Evolutionary conservation across 805 yeast species (phyloP).

Genomic region (Hanseniaspora meyeri): DNA sequence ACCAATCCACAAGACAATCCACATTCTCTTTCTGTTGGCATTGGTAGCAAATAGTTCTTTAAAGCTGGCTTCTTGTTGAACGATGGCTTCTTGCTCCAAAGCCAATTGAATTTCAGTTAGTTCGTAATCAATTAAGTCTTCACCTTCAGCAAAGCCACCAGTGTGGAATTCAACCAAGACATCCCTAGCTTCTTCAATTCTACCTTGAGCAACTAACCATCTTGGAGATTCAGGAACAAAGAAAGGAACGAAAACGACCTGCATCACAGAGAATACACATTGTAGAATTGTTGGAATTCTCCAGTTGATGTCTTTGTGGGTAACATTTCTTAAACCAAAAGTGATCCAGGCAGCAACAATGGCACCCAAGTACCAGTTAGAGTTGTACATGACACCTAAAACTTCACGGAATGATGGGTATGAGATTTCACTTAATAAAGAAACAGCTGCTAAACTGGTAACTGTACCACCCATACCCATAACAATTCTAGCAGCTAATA

Average conservation of each 20-base stretch:
- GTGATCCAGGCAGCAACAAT: slow-evolving; percentile 41
- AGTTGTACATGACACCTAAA: slow-evolving; percentile 36
- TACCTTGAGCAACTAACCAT: slow-evolving; percentile 33
- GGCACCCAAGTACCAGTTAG: slow-evolving; percentile 43
- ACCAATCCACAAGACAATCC: slow-evolving; percentile 27
- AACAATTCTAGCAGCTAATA: slow-evolving; percentile 35
- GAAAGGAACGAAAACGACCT: too few species aligned
- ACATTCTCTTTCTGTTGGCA: slow-evolving; percentile 33
- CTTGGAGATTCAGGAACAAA: slow-evolving; percentile 41
- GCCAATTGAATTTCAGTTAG: slow-evolving; percentile 25
- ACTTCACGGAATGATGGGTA: slow-evolving; percentile 31
- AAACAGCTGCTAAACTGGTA: slow-evolving; percentile 34
- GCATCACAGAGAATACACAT: slow-evolving; percentile 29
- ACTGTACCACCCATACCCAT: slow-evolving; percentile 37
- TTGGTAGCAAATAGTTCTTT: slow-evolving; percentile 31
- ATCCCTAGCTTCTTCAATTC: slow-evolving; percentile 32
- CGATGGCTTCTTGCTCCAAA: slow-evolving; percentile 31
- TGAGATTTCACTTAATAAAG: slow-evolving; percentile 39
- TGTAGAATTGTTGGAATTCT: slow-evolving; percentile 44
- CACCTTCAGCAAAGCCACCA: slow-evolving; percentile 1
- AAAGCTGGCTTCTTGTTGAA: slow-evolving; percentile 26
- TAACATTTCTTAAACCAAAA: slow-evolving; percentile 31
- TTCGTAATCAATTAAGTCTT: slow-evolving; percentile 4
- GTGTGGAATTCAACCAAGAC: slow-evolving; percentile 24
- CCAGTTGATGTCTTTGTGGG: slow-evolving; percentile 28